Conservation (phyloP, 345 rosid genomes). For the Eucalyptus lansdowneana region DNA sequence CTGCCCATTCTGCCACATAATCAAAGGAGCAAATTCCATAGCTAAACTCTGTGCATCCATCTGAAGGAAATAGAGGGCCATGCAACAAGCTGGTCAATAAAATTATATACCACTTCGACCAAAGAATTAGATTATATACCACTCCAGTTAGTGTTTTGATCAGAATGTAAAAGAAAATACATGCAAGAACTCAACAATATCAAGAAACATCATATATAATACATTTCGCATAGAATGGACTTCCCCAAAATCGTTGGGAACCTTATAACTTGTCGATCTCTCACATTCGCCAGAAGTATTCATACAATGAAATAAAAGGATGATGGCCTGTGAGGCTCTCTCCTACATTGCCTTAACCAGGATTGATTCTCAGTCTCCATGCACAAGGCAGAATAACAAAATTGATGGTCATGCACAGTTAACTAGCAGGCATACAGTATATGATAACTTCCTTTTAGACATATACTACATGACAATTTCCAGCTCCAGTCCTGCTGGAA, state of each 20-base stretch:
- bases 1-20: constrained; percentile 75
- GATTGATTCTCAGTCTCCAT: neutral
- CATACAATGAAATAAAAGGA: neutral
- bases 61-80: constrained; percentile 16
- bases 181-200: neutral
- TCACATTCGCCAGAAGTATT: neutral
- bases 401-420: neutral
- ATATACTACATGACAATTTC: neutral
- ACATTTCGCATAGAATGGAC: neutral
- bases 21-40: constrained; percentile 76
- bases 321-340: neutral
- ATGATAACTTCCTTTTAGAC: neutral
- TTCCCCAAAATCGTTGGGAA: neutral
- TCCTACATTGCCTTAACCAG: neutral
- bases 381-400: neutral
- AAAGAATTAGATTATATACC: neutral
- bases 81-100: neutral
- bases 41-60: constrained; percentile 91
- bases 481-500: neutral
- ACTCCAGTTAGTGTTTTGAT: neutral
- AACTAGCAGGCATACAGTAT: neutral
- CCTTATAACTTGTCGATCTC: neutral
- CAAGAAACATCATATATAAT: neutral
- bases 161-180: neutral
- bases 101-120: neutral